Percentiles rank a stretch among this genome's conserved stretches.
Conservation (phyloP, 1,139 yeast species). For the Blastobotrys niveus region DNA sequence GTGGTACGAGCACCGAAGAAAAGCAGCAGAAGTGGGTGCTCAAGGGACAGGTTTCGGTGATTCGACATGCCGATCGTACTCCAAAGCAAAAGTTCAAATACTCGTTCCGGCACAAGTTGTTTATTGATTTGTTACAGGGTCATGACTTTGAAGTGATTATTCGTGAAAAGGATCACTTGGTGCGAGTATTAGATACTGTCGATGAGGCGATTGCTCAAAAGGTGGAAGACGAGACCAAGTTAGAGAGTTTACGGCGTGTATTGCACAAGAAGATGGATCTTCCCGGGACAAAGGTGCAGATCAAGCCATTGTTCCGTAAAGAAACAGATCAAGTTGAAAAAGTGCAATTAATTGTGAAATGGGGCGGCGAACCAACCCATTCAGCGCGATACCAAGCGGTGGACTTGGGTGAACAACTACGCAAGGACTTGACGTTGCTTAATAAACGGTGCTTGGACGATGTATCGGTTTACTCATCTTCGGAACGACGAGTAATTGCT, state of each 20-base stretch:
- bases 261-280: constrained; percentile 81
- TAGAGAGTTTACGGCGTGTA: constrained; percentile 71
- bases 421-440: constrained; percentile 83
- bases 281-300: constrained; percentile 95
- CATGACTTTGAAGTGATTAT: constrained; percentile 95
- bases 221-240: constrained; percentile 74
- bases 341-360: constrained; percentile 89
- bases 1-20: constrained; percentile 44
- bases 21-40: constrained; percentile 95
- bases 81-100: constrained; percentile 98
- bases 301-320: constrained; percentile 74
- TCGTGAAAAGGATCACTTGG: constrained; percentile 78
- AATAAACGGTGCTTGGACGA: constrained; percentile 80
- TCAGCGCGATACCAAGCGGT: constrained; percentile 92
- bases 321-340: constrained; percentile 64
- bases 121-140: constrained; percentile 83
- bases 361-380: constrained; percentile 99
- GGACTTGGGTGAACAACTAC: constrained; percentile 91
- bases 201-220: constrained; percentile 70
- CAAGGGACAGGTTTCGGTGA: constrained; percentile 85
- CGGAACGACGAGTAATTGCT: constrained; percentile 90
- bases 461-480: constrained; percentile 81
- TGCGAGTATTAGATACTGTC: constrained; percentile 80
- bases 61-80: constrained; percentile 97
- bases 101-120: constrained; percentile 82